These are phyloP conservation scores for Geotrichum restrictum DNA, from an alignment of 1,139 yeast genomes.

Conservation along the genomic window DNA sequence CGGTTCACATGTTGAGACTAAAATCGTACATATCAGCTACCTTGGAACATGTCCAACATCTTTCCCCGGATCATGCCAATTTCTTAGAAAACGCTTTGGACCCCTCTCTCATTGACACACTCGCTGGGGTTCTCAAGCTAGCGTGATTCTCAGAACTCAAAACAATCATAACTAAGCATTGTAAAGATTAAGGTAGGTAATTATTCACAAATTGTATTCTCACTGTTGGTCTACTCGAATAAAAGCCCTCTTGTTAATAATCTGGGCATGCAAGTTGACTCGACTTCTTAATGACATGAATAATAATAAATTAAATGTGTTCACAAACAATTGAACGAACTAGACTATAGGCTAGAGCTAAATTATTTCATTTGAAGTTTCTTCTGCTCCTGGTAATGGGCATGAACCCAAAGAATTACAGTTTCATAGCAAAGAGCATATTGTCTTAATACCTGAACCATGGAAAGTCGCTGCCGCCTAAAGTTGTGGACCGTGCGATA, in stretches of 20 bases:
- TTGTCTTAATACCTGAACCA: slow-evolving; percentile 80
- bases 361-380: neutral
- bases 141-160: neutral
- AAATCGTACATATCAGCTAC: slow-evolving; percentile 20
- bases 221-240: too few relatives aligned
- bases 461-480: slow-evolving; percentile 68
- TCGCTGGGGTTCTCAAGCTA: slow-evolving; percentile 15
- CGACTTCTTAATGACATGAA: too few relatives aligned
- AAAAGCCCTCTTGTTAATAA: too few relatives aligned
- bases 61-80: slow-evolving; percentile 14
- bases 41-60: slow-evolving; percentile 4
- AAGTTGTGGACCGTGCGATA: slow-evolving; percentile 54
- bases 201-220: too few relatives aligned
- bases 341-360: neutral
- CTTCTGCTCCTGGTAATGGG: slow-evolving; percentile 7
- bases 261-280: too few relatives aligned
- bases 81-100: slow-evolving; percentile 11
- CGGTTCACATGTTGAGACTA: slow-evolving; percentile 28
- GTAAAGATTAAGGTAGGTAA: too few relatives aligned
- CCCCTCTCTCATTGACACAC: slow-evolving; percentile 13
- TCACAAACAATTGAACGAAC: neutral
- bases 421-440: slow-evolving; percentile 68
- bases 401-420: slow-evolving; percentile 34
- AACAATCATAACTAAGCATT: neutral
- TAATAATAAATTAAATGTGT: neutral